Conservation (phyloP, 1,284 basidiomycete genomes). For the Sanghuangporus weigelae region DNA sequence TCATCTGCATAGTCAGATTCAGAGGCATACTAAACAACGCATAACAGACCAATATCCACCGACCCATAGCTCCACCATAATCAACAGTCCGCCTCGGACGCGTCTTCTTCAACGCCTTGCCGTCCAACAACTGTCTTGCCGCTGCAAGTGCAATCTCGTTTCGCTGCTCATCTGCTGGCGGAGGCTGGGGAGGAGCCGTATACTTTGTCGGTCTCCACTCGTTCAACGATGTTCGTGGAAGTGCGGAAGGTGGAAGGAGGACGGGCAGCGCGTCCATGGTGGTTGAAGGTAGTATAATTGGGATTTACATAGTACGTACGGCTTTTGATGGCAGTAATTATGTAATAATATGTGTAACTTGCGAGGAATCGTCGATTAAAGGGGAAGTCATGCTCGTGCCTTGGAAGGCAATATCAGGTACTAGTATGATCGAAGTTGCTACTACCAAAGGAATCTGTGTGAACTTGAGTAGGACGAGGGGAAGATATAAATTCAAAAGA, state of each 20-base stretch:
- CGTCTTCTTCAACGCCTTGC: slow-evolving; percentile 81
- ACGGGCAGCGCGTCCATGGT: slow-evolving; percentile 13
- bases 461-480: too few relatives aligned
- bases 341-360: too few relatives aligned
- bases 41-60: slow-evolving; percentile 72
- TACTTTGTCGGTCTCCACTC: slow-evolving; percentile 43
- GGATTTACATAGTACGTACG: not conserved
- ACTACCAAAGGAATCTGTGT: too few relatives aligned
- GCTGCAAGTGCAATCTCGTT: slow-evolving; percentile 74
- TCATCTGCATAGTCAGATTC: not conserved
- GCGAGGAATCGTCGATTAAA: too few relatives aligned
- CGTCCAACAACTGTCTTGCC: slow-evolving; percentile 61
- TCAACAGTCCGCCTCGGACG: slow-evolving; percentile 92
- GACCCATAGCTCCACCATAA: slow-evolving; percentile 82
- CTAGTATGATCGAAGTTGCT: too few relatives aligned
- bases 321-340: not conserved
- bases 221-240: slow-evolving; percentile 3
- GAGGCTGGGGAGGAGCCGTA: slow-evolving; percentile 51
- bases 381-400: too few relatives aligned
- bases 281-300: not conserved
- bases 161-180: slow-evolving; percentile 71
- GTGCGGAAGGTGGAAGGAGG: slow-evolving; percentile 11
- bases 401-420: too few relatives aligned
- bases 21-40: not conserved
- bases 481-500: too few relatives aligned